These are phyloP conservation scores for Colletotrichum graminicola DNA, from an alignment of 2,329 filamentous ascomycete genomes.

Conservation along the genomic window DNA sequence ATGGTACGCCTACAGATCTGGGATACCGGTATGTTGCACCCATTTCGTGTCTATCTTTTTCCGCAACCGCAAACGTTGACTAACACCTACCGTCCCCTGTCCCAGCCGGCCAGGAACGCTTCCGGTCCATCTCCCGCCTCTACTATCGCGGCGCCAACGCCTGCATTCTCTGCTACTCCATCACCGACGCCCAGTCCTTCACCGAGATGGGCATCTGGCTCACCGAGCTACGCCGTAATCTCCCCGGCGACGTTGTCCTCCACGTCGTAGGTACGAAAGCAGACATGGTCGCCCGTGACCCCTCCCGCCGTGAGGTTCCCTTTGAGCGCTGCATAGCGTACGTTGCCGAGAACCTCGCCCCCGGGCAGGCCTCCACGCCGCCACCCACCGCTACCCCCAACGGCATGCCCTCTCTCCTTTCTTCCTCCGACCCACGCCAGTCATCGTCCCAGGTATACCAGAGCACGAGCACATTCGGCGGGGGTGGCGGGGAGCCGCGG, in stretches of 20 bases:
- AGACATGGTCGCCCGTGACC: slow-evolving; percentile 89
- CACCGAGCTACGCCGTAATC: slow-evolving; percentile 83
- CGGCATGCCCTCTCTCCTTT: slow-evolving; percentile 47
- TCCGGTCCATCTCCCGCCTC: slow-evolving; percentile 91
- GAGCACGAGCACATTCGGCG: slow-evolving; percentile 47
- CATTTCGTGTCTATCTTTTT: slow-evolving; percentile 1
- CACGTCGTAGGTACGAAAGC: slow-evolving; percentile 97
- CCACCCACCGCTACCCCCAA: slow-evolving; percentile 70
- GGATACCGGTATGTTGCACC: slow-evolving; percentile 76
- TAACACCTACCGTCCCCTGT: background rate
- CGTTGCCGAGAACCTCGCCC: slow-evolving; percentile 90
- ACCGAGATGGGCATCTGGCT: slow-evolving; percentile 94
- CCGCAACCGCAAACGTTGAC: background rate
- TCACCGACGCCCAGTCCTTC: slow-evolving; percentile 88
- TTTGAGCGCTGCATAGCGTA: slow-evolving; percentile 97
- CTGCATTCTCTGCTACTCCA: slow-evolving; percentile 94
- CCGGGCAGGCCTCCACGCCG: slow-evolving; percentile 74
- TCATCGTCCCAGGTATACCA: slow-evolving; percentile 35
- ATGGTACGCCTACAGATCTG: slow-evolving; percentile 93
- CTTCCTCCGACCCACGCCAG: slow-evolving; percentile 44
- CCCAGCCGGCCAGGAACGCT: slow-evolving; percentile 88
- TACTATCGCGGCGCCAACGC: slow-evolving; percentile 98
- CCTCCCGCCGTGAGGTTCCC: slow-evolving; percentile 82
- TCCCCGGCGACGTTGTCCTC: slow-evolving; percentile 82
- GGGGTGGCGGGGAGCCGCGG: slow-evolving; percentile 64